Percentiles rank a stretch among this genome's conserved stretches.
Evolutionary conservation across 2,329 filamentous ascomycete species (phyloP).

Genomic region (Arachnomyces sp.): DNA sequence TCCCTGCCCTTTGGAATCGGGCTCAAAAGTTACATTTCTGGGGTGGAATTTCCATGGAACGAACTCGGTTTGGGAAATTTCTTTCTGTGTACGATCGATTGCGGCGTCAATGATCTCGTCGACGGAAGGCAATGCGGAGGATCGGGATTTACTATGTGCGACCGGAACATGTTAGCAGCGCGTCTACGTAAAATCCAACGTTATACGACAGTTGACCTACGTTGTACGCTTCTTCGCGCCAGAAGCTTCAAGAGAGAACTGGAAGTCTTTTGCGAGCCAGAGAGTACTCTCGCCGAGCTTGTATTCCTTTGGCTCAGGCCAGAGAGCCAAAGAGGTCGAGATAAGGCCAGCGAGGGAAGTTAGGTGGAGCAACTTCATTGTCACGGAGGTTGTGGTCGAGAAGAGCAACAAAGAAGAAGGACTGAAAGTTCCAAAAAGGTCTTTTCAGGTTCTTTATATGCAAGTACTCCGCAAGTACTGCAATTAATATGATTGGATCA

Average conservation of each 20-base stretch:
- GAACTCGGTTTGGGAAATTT: constrained; percentile 16
- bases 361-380: too few species aligned
- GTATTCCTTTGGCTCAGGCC: constrained; percentile 11
- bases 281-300: constrained; percentile 9
- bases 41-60: constrained; percentile 25
- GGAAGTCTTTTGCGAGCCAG: constrained; percentile 9
- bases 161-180: too few species aligned
- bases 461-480: too few species aligned
- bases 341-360: constrained; percentile 1
- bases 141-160: not conserved
- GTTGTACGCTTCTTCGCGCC: not conserved
- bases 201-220: too few species aligned
- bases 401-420: too few species aligned
- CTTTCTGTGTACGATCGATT: constrained; percentile 13
- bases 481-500: too few species aligned
- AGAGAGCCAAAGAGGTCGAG: constrained; percentile 5
- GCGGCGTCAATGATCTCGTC: constrained; percentile 13
- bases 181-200: too few species aligned
- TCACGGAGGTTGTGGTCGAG: too few species aligned
- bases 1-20: constrained; percentile 2
- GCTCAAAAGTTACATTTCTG: constrained; percentile 19
- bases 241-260: constrained; percentile 7
- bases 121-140: constrained; percentile 10
- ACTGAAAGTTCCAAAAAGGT: too few species aligned
- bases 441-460: too few species aligned